These are phyloP conservation scores for Plantago lanceolata DNA, from an alignment of 305 asterid species.

Conservation along the genomic window DNA sequence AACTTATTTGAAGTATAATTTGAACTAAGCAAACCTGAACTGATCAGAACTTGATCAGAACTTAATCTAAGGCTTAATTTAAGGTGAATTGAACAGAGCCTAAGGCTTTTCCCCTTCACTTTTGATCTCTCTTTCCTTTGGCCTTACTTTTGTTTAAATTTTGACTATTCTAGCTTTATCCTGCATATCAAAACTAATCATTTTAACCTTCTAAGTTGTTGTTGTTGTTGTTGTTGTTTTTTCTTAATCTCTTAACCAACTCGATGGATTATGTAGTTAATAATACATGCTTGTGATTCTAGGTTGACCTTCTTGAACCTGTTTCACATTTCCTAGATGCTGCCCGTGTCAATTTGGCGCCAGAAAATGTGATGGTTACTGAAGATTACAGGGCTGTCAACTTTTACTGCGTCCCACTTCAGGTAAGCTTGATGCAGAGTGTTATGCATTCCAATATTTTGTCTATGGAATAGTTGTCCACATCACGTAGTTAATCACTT, in stretches of 20 bases:
- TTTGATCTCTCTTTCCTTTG: background rate
- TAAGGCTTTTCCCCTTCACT: background rate
- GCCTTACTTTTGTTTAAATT: no score
- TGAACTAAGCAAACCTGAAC: no score
- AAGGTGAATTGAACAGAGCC: no score
- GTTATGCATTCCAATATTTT: background rate
- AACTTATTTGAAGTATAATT: no score
- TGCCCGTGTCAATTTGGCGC: constrained; percentile 69
- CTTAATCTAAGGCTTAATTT: no score
- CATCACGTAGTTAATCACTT: constrained; percentile 6
- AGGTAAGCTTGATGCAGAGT: constrained; percentile 39
- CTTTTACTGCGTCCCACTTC: constrained; percentile 79
- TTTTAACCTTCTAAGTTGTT: background rate
- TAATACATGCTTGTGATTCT: constrained; percentile 26
- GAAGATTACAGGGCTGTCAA: constrained; percentile 68
- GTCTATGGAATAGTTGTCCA: background rate
- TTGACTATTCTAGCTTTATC: background rate
- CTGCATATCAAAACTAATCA: no score
- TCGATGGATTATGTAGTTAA: constrained; percentile 2
- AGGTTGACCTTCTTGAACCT: constrained; percentile 98
- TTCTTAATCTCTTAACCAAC: background rate
- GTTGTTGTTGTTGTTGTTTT: no score
- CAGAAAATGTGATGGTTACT: constrained; percentile 57
- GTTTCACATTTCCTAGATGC: constrained; percentile 84
- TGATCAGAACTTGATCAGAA: no score